Evolutionary conservation across 1,284 basidiomycete genomes (phyloP).

Genomic region (Apiotrichum porosum): DNA sequence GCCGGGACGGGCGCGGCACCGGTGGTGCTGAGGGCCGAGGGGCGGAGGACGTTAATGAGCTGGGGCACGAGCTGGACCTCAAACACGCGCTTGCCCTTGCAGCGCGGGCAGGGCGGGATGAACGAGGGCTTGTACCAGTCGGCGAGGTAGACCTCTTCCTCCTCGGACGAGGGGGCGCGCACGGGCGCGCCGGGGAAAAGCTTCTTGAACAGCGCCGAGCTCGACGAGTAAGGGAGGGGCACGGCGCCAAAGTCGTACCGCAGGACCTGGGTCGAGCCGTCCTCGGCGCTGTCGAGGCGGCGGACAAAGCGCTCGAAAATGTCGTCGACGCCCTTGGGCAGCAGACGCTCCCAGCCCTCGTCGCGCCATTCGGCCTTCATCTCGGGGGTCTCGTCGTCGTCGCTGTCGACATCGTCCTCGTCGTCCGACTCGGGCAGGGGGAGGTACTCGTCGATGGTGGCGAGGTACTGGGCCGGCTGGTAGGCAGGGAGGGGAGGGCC

Average conservation of each 20-base stretch:
- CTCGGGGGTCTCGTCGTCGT: slow-evolving; percentile 25
- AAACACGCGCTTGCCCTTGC: slow-evolving; percentile 39
- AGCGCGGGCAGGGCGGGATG: slow-evolving; percentile 39
- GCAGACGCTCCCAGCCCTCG: slow-evolving; percentile 40
- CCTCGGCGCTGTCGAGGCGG: slow-evolving; percentile 40
- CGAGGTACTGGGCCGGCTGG: slow-evolving; percentile 46
- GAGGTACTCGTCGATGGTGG: slow-evolving; percentile 48
- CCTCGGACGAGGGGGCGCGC: slow-evolving; percentile 25
- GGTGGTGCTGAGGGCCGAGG: slow-evolving; percentile 24
- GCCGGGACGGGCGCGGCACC: not conserved
- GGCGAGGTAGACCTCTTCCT: slow-evolving; percentile 35
- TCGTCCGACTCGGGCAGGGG: slow-evolving; percentile 31
- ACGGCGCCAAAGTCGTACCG: slow-evolving; percentile 48
- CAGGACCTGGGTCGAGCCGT: slow-evolving; percentile 42
- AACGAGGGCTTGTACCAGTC: slow-evolving; percentile 27
- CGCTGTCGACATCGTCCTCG: slow-evolving; percentile 17
- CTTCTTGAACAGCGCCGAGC: slow-evolving; percentile 38
- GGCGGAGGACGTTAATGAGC: slow-evolving; percentile 41
- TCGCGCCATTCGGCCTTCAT: slow-evolving; percentile 27
- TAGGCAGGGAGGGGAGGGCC: slow-evolving; percentile 44
- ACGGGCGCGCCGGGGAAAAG: slow-evolving; percentile 40
- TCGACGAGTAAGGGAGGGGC: slow-evolving; percentile 45
- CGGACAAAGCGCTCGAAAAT: slow-evolving; percentile 47
- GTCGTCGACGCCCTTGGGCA: slow-evolving; percentile 45
- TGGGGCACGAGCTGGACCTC: slow-evolving; percentile 49